Evolutionary conservation across 2,329 filamentous ascomycete species (phyloP), one percentile per base, ranked within the genome.

Genomic region (Alternaria viburni): DNA sequence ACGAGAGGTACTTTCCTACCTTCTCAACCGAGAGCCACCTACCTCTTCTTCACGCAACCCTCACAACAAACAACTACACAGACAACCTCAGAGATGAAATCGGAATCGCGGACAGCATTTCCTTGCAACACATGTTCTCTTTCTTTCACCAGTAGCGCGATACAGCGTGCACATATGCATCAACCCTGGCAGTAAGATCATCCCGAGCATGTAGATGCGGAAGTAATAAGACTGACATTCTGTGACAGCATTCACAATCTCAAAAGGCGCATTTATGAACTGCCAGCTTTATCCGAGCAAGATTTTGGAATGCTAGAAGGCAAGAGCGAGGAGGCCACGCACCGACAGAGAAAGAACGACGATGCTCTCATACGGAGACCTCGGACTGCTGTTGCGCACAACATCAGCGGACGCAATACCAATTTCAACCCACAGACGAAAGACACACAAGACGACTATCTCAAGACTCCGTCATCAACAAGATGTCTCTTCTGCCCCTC

Each of bases 401-500:
- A 11, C 13, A 6, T 0, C 3, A 23, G 21, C 30, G 30, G 21
- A 15, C 6, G 23, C 5, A 10, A 5, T 13, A 13, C 1, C 1
- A n/a, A 36, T 1, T 25, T 15, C 3, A 6, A 36, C 5, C 1
- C 11, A 15, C 3, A 1, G 6, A 10, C 1, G 1, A 19, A 3
- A 15, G 5, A 17, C 4, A 23, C 2, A 25, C 1, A 13, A 7
- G 49, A 36, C 2, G 28, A 52, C 1, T 1, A 25, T n/a, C 5
- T 13, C 5, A 10, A 6, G 1, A 25, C 21, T 19, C 0, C 1
- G 30, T 21, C 47, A 0, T 19, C 47, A 4, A 44, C 43, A 41
- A 26, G n/a, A 36, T 62, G 59, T 44, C 59, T 62, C 49, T 62
- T 62, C 19, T 62, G 59, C 49, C 30, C 41, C 1, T 21, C 41